phyloP scores from a whole-genome alignment of 2,329 filamentous ascomycete genomes.

The Alternaria sp. region DNA sequence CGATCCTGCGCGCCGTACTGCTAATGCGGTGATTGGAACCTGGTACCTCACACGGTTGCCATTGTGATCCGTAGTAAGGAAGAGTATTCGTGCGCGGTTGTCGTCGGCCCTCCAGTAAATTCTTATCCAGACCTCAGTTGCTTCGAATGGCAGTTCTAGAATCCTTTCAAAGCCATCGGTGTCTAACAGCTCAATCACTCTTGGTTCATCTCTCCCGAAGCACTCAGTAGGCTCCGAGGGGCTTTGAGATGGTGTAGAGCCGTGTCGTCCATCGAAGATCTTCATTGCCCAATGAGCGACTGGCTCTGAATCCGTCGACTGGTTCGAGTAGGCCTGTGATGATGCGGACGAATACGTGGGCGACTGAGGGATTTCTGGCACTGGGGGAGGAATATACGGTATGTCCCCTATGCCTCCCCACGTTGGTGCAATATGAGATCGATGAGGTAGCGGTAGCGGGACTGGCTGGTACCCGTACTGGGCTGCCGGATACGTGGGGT shows the following conservation, averaged over 20 bases:
- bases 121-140: conserved; percentile 53
- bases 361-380: conserved; percentile 49
- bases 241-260: conserved; percentile 44
- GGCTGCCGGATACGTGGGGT: conserved; percentile 33
- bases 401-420: conserved; percentile 37
- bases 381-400: conserved; percentile 42
- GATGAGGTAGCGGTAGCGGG: conserved; percentile 17
- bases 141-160: conserved; percentile 55
- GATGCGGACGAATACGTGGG: conserved; percentile 53
- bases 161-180: conserved; percentile 52
- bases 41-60: conserved; percentile 55
- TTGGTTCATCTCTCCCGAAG: conserved; percentile 44
- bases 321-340: conserved; percentile 48
- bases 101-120: conserved; percentile 61
- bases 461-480: conserved; percentile 18
- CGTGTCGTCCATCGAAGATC: conserved; percentile 52
- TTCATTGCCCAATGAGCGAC: conserved; percentile 53
- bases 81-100: conserved; percentile 60
- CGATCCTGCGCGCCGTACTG: conserved; percentile 50
- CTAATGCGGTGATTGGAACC: conserved; percentile 58
- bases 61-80: conserved; percentile 53
- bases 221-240: conserved; percentile 44
- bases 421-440: conserved; percentile 23
- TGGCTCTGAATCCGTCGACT: conserved; percentile 42
- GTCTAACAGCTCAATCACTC: conserved; percentile 42